phyloP scores from a whole-genome alignment of 805 yeast genomes.

The Maudiozyma pseudohumilis region DNA sequence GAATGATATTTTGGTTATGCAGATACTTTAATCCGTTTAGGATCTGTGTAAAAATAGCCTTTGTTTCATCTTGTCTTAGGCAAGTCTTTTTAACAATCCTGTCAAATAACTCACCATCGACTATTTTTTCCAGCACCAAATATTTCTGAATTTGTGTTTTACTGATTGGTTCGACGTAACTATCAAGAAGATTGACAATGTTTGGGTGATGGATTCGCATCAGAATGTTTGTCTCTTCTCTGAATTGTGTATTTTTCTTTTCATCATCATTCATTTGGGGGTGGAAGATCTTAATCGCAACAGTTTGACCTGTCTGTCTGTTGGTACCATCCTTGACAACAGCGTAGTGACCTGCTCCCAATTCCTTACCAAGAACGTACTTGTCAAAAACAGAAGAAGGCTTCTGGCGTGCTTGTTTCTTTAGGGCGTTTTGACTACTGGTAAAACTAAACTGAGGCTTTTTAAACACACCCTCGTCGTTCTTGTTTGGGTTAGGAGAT shows the following conservation, averaged over 20 bases:
- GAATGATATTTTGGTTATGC: constrained; percentile 62
- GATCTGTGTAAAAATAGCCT: constrained; percentile 53
- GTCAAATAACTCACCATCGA: constrained; percentile 68
- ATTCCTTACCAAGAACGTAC: constrained; percentile 39
- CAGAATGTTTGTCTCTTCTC: constrained; percentile 59
- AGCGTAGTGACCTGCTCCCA: constrained; percentile 76
- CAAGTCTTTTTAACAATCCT: constrained; percentile 57
- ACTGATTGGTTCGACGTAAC: constrained; percentile 46
- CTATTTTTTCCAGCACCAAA: constrained; percentile 61
- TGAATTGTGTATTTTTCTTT: constrained; percentile 35
- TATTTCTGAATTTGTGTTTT: constrained; percentile 38
- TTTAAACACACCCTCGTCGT: constrained; percentile 18
- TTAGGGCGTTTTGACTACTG: constrained; percentile 17
- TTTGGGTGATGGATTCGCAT: constrained; percentile 59
- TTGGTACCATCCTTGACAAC: constrained; percentile 63
- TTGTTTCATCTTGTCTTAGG: constrained; percentile 52
- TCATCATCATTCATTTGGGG: constrained; percentile 38
- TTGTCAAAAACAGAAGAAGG: constrained; percentile 46
- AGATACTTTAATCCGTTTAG: constrained; percentile 55
- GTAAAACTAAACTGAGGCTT: constrained; percentile 20
- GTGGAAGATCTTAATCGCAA: constrained; percentile 68
- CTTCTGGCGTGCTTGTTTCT: constrained; percentile 9
- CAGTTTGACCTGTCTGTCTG: constrained; percentile 46
- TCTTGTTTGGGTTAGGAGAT: constrained; percentile 2
- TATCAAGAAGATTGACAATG: constrained; percentile 54